Evolutionary conservation across 805 yeast species (phyloP).

Genomic region (Myxozyma geophila): DNA sequence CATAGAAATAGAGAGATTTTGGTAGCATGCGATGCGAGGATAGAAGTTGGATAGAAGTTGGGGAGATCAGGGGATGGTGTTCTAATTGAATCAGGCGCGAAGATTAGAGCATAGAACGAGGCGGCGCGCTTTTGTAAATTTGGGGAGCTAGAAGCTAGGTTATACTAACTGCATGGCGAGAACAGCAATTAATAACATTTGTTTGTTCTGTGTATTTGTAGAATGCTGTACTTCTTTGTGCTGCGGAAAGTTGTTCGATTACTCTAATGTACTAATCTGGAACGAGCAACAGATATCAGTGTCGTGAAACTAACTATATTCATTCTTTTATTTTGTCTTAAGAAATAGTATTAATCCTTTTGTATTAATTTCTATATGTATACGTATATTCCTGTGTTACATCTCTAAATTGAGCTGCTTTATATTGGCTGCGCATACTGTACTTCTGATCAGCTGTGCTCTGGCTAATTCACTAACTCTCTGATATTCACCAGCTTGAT

Average conservation of each 20-base stretch:
- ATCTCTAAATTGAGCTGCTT: no score
- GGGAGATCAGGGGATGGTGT: not conserved
- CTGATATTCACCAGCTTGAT: no score
- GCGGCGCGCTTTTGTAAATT: slow-evolving; percentile 5
- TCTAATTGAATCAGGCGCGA: not conserved
- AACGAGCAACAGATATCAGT: not conserved
- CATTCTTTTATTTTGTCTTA: not conserved
- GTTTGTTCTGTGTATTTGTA: slow-evolving; percentile 2
- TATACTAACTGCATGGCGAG: not conserved
- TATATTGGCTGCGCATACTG: no score
- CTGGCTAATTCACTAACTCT: no score
- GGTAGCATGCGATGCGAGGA: not conserved
- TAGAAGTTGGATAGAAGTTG: not conserved
- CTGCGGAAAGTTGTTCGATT: not conserved
- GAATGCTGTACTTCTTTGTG: slow-evolving; percentile 4
- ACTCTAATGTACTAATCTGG: not conserved
- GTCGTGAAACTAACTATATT: not conserved
- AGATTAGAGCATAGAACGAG: not conserved
- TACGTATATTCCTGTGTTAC: no score
- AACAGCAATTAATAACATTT: not conserved
- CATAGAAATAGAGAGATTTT: not conserved
- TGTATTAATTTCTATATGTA: no score
- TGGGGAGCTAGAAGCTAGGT: not conserved
- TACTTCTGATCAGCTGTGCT: no score
- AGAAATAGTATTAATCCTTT: no score